Base-by-base conservation (phyloP, 352 stramenopile genomes). In the Pythium grandisporangium region DNA sequence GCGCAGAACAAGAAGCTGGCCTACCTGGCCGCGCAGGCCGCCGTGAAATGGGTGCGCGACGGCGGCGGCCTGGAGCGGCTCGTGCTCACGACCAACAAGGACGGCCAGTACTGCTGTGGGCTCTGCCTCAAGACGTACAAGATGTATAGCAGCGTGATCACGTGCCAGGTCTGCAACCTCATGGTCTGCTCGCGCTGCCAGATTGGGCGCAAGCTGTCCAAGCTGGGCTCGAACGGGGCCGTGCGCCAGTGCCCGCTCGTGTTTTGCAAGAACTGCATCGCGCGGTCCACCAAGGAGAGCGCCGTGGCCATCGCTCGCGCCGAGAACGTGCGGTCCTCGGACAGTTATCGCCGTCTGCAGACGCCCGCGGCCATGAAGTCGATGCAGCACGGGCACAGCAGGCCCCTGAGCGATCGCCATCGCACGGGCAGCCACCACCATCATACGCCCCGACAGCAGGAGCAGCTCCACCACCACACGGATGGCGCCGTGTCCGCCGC, bases 1-100 rank as follows among this genome's bases (percentile, higher is more conserved):
- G 62, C 74, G 11, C 68, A 87, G 37, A 77, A 61, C 60, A 83
- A 81, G 54, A 87, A 87, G 26, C 66, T 87, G 22, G 69, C 64
- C 6, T 82, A 60, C 47, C 65, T 56, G 30, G 39, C 37, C 2
- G 10, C 12, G 4, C 42, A 46, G 10, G 49, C 41, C 11, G 42
- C 41, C 6, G 16, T 34, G 13, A 41, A 41, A 10, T 51, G 49
- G 49, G 25, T 37, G 11, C 32, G 42, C 16, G 27, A 42, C 5
- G 39, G 42, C 23, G 37, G 26, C 6, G 24, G 36, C 6, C n/a
- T 14, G 19, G 38, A 52, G 33, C 38, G 51, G 14, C 29, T 53
- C 10, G 44, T 53, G 25, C 25, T 49, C 10, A 58, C 51, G 37
- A 45, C 33, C 6, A 29, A 58, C 29, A 20, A 49, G 8, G 24